These are phyloP conservation scores for Umbelopsis sp. DNA, from an alignment of 192 early-diverging fungal genomes.

Conservation along the genomic window DNA sequence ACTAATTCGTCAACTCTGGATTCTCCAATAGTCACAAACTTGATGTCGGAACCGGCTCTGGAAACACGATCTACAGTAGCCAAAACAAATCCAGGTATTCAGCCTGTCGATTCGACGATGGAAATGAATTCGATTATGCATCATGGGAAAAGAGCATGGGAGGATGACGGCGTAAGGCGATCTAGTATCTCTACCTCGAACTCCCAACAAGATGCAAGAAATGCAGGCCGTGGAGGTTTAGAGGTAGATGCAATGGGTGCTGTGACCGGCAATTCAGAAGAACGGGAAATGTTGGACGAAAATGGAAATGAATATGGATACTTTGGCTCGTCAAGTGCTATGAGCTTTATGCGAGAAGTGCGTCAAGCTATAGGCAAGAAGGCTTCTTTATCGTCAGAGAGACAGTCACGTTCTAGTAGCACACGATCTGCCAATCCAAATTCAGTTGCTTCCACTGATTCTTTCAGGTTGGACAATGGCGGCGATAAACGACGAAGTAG, in stretches of 20 bases:
- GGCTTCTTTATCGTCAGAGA: not conserved
- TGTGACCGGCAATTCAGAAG: constrained; percentile 5
- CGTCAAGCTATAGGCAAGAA: constrained; percentile 13
- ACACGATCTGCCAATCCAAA: not conserved
- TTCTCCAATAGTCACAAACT: constrained; percentile 2
- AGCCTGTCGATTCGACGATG: not conserved
- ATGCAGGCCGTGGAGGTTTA: not conserved
- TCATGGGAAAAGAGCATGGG: constrained; percentile 4
- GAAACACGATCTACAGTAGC: not conserved
- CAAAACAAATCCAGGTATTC: not conserved
- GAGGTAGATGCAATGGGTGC: constrained; percentile 20
- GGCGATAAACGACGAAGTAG: not conserved
- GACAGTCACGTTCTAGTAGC: not conserved
- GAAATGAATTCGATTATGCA: not conserved
- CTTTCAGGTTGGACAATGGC: too few species aligned
- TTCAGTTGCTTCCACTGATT: too few species aligned
- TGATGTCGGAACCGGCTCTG: not conserved
- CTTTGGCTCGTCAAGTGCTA: constrained; percentile 18
- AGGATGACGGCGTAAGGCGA: not conserved
- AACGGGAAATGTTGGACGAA: not conserved
- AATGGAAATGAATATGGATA: not conserved
- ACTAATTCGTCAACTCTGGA: not conserved
- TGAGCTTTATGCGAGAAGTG: constrained; percentile 17
- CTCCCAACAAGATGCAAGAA: not conserved
- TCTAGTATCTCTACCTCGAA: not conserved